phyloP scores from a whole-genome alignment of 2,329 filamentous ascomycete species.

The Trichoderma sp. region DNA sequence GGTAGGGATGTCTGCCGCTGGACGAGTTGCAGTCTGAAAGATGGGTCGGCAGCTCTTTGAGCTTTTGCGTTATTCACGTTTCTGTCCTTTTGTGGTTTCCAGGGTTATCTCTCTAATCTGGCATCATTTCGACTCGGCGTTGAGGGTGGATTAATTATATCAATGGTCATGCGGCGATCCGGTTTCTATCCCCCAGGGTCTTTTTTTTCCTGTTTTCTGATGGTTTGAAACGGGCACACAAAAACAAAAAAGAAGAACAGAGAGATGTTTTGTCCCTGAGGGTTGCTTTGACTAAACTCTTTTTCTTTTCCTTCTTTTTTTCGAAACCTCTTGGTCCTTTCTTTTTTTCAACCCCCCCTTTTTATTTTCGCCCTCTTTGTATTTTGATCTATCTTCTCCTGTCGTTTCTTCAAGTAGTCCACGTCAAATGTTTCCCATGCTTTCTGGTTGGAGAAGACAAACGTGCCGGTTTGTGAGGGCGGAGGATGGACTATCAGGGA shows the following conservation, averaged over 20 bases:
- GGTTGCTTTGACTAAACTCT: slow-evolving; percentile 1
- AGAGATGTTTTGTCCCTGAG: slow-evolving; percentile 30
- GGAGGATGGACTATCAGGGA: neutral
- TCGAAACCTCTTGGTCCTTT: neutral
- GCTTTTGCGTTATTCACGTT: slow-evolving; percentile 35
- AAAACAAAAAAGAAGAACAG: slow-evolving; percentile 33
- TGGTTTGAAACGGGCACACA: slow-evolving; percentile 36
- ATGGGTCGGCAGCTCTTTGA: slow-evolving; percentile 16
- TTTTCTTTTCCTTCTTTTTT: neutral
- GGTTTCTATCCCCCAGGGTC: slow-evolving; percentile 25
- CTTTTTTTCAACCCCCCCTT: neutral
- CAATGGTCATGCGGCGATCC: slow-evolving; percentile 46
- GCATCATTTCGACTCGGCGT: slow-evolving; percentile 48
- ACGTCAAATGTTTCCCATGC: neutral
- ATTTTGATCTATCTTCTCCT: slow-evolving; percentile 16
- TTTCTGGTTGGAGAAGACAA: neutral
- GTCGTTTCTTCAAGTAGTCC: slow-evolving; percentile 7
- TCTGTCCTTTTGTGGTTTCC: slow-evolving; percentile 30
- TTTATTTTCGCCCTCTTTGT: neutral
- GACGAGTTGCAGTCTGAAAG: neutral
- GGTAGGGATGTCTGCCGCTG: too few relatives aligned
- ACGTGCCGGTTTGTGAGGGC: too few relatives aligned
- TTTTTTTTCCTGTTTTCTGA: slow-evolving; percentile 27
- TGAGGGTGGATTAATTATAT: slow-evolving; percentile 44
- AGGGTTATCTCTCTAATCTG: slow-evolving; percentile 43